Evolutionary conservation across 1,284 basidiomycete genomes (phyloP), one percentile per base, ranked within the genome.

Genomic region (Pholiota adiposa): DNA sequence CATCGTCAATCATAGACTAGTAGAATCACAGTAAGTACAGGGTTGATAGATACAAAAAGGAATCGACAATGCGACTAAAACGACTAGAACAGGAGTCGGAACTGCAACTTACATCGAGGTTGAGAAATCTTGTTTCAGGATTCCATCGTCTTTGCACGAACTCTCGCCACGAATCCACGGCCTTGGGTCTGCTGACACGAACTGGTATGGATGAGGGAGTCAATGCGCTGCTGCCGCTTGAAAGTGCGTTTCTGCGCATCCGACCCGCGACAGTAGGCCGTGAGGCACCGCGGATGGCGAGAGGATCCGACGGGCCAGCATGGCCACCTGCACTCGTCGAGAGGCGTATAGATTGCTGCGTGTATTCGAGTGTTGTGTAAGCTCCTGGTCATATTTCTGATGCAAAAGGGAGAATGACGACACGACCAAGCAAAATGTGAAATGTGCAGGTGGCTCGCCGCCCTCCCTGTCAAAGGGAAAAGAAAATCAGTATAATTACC

Each of bases 111-210:
- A 92, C 90, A 78, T 92, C 91, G 54, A 95, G 85, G 70, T 95
- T 93, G 52, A 95, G 79, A 71, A 89, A 93, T 64, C 82, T 83
- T 2, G 78, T 73, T 44, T 90, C 84, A 4, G 86, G 70, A 72
- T 90, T 87, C n/a, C 84, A 94, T 53, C 91, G 81, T 62, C 78
- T 84, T n/a, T 85, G 75, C 29, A 94, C 86, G 68, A 93, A 81
- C 66, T 89, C 82, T 68, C 82, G 81, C 88, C 90, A 91, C 27
- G 83, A 72, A 58, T 90, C 87, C 21, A 92, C 73, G 25, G 78
- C 69, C 64, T 80, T 84, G 62, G 67, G 64, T 44, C 60, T 66
- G 9, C 66, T 44, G 12, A 63, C 62, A 44, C 69, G 65, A 2
- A 70, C 61, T 6, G 71, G 68, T 33, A 71, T 66, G 33, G 64